Conservation (phyloP, 208 protist species). For the Leishmania guyanensis region DNA sequence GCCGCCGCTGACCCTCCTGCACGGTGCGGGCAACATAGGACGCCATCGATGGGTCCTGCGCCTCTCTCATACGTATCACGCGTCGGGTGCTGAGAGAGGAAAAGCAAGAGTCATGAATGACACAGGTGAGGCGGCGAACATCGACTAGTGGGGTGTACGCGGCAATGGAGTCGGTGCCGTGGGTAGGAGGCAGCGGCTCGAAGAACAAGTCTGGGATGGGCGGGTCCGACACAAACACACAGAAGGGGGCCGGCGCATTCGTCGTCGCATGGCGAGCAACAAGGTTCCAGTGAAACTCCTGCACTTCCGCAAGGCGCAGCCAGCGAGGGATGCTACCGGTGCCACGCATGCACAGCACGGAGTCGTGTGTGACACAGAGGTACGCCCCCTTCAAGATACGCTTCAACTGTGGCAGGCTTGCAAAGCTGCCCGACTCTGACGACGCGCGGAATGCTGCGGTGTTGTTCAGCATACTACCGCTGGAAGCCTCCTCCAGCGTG, state of each 20-base stretch:
- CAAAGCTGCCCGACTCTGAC: not conserved
- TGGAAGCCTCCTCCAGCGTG: slow-evolving; percentile 7
- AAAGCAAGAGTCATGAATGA: slow-evolving; percentile 56
- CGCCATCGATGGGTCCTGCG: slow-evolving; percentile 26
- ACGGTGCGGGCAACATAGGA: slow-evolving; percentile 28
- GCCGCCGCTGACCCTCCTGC: slow-evolving; percentile 17
- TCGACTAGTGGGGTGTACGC: slow-evolving; percentile 34
- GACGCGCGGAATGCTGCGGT: not conserved
- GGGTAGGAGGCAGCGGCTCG: slow-evolving; percentile 37
- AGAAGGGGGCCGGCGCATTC: slow-evolving; percentile 25
- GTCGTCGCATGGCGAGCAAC: not conserved
- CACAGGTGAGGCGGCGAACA: slow-evolving; percentile 34
- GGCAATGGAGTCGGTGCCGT: slow-evolving; percentile 28
- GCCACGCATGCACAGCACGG: slow-evolving; percentile 50
- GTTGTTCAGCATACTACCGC: too few species aligned
- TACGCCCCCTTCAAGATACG: slow-evolving; percentile 29
- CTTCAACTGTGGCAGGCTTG: slow-evolving; percentile 9
- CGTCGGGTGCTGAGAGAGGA: slow-evolving; percentile 41
- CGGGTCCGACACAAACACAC: slow-evolving; percentile 48
- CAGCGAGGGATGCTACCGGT: slow-evolving; percentile 55
- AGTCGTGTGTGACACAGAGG: slow-evolving; percentile 63
- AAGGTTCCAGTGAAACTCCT: slow-evolving; percentile 46
- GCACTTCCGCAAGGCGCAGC: slow-evolving; percentile 38
- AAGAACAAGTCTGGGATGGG: slow-evolving; percentile 51
- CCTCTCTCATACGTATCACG: slow-evolving; percentile 41